A percentile compares a stretch with the other conserved stretches of the same genome.
These are phyloP conservation scores for Biancaea sappan DNA, from an alignment of 306 rosid genomes.

Conservation along the genomic window DNA sequence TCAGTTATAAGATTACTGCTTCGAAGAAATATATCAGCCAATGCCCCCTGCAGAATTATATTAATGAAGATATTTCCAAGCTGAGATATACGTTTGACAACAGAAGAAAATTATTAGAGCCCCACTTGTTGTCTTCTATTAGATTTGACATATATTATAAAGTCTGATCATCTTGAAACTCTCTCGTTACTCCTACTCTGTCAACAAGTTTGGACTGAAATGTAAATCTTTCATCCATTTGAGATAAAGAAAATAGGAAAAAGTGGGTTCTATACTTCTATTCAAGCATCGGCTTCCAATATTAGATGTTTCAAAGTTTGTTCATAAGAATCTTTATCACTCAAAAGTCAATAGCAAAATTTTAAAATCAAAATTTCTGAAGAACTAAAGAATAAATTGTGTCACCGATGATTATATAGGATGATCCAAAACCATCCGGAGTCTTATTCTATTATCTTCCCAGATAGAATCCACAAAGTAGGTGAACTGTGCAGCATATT, in stretches of 20 bases:
- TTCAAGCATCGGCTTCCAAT: neutral
- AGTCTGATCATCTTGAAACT: constrained; percentile 20
- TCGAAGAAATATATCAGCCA: constrained; percentile 87
- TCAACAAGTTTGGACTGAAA: constrained; percentile 23
- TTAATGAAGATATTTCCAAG: neutral
- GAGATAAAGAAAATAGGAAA: neutral
- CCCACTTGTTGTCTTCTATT: neutral
- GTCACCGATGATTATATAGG: neutral
- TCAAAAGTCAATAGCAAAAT: neutral
- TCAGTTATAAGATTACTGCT: constrained; percentile 73
- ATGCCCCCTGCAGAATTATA: constrained; percentile 64
- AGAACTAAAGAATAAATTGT: neutral
- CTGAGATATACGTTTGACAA: constrained; percentile 5
- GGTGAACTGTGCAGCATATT: neutral
- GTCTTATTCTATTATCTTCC: neutral
- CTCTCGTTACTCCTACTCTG: neutral
- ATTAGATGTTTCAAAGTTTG: constrained; percentile 4
- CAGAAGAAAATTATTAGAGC: neutral
- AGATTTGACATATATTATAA: neutral
- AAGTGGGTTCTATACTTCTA: too few relatives aligned
- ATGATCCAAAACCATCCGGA: neutral
- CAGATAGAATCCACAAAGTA: neutral
- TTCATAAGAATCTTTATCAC: neutral
- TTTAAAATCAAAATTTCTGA: neutral
- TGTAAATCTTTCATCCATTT: constrained; percentile 4